Evolutionary conservation across 2,329 filamentous ascomycete species (phyloP).

Genomic region (Penicillium sp.): DNA sequence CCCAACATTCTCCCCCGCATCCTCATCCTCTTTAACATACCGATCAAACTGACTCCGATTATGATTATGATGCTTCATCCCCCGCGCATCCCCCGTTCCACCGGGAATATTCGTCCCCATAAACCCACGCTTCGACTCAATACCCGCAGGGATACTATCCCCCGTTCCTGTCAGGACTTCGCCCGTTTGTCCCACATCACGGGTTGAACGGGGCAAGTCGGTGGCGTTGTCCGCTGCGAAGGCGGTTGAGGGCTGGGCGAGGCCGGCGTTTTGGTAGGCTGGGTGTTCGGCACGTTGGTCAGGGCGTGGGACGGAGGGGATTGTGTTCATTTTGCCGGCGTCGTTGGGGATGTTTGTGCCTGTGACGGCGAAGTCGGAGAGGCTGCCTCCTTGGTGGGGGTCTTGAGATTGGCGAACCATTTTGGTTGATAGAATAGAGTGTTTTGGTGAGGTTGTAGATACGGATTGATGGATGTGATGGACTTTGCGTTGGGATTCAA

Average conservation of each 20-base stretch:
- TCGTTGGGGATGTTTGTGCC: constrained; percentile 54
- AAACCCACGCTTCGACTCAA: constrained; percentile 45
- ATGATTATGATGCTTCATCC: constrained; percentile 47
- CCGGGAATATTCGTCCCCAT: constrained; percentile 41
- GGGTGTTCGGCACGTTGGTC: constrained; percentile 49
- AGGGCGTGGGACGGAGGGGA: constrained; percentile 57
- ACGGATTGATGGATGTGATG: constrained; percentile 52
- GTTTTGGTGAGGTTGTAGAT: constrained; percentile 61
- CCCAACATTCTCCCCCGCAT: constrained; percentile 38
- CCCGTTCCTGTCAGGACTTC: constrained; percentile 52
- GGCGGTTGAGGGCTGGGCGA: constrained; percentile 45
- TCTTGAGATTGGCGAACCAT: constrained; percentile 31
- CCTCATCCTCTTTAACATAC: constrained; percentile 45
- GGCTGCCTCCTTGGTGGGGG: constrained; percentile 45
- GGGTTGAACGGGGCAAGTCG: constrained; percentile 51
- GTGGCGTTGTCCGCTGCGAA: constrained; percentile 56
- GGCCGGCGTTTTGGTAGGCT: constrained; percentile 43
- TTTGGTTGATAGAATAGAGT: constrained; percentile 61
- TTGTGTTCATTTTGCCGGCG: constrained; percentile 52
- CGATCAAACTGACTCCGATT: constrained; percentile 47
- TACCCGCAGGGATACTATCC: constrained; percentile 44
- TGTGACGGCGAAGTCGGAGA: constrained; percentile 48
- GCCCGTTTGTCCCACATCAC: constrained; percentile 43
- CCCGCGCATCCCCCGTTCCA: constrained; percentile 46
- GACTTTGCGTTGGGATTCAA: constrained; percentile 67